Base-by-base conservation (phyloP, 345 rosid genomes). In the Combretum micranthum region DNA sequence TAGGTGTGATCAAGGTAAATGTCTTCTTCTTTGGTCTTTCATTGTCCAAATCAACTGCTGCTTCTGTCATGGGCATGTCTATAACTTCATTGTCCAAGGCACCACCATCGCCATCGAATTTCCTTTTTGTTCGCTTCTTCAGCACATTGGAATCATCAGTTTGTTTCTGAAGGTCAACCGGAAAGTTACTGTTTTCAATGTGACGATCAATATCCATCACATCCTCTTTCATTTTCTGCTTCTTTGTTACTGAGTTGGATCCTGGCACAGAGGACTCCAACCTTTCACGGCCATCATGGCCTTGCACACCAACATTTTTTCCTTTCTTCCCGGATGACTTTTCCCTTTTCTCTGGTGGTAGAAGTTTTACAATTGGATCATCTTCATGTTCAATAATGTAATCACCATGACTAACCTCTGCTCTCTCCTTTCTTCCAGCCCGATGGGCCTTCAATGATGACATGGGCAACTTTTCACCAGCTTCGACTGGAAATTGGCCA, bases 1-100 rank as follows among this genome's bases (percentile, higher is more conserved):
- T 87, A 2, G 99, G 99, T 20, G 87, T 87, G 60, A 94, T 90
- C 72, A 87, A 82, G 44, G 80, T 78, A 75, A 81, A 90, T 7
- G 92, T 82, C 67, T 90, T 94, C 75, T 87, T 94, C 70, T 75
- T 86, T 32, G 83, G 90, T 60, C 83, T 83, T 42, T 69, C 74
- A 73, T 90, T 95, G 49, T 85, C 99, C 55, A 73, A 59, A 61
- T 82, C 92, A 43, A 69, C 57, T 58, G 67, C 83, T 5, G 61
- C 69, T 64, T 83, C 86, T 53, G 70, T 53, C 64, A 73, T 57
- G 26, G 65, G 80, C 56, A 65, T 76, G 59, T 89, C 88, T 44
- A 69, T 63, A 67, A 69, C 63, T 66, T 80, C 96, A 68, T 75
- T 55, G 53, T 83, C 86, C 43, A 78, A 53, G 63, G 67, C 65